phyloP scores from a whole-genome alignment of 1,284 basidiomycete species.

The Thecaphora thlaspeos region DNA sequence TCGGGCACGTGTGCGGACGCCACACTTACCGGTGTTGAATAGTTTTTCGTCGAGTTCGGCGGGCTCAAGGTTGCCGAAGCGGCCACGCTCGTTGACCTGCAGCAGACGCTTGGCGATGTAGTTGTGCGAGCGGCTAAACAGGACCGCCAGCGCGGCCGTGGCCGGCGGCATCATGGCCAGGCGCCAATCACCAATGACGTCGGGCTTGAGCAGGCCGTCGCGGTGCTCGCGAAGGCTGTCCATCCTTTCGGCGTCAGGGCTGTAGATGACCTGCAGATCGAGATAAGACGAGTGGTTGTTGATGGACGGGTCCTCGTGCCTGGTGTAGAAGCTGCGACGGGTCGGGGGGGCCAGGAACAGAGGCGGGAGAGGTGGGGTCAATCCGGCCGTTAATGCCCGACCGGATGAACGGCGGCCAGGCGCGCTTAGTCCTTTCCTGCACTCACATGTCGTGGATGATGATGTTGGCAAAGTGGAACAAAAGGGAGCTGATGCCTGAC shows the following conservation, averaged over 20 bases:
- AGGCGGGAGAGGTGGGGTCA: no score
- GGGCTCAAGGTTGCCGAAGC: conserved; percentile 24
- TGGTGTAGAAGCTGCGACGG: conserved; percentile 28
- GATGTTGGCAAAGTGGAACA: conserved; percentile 47
- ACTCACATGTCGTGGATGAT: conserved; percentile 47
- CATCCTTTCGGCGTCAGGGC: conserved; percentile 23
- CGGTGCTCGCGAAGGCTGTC: conserved; percentile 11
- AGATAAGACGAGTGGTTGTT: conserved; percentile 75
- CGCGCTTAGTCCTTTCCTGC: no score
- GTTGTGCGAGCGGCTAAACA: conserved; percentile 71
- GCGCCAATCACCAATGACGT: conserved; percentile 33
- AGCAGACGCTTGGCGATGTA: conserved; percentile 71
- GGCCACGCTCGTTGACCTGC: conserved; percentile 57
- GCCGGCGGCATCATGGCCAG: conserved; percentile 72
- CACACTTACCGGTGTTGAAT: conserved; percentile 18
- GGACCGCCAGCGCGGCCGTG: conserved; percentile 68
- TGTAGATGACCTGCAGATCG: conserved; percentile 72
- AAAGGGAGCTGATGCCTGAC: conserved; percentile 40
- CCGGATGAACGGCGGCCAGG: no score
- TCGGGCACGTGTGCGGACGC: no score
- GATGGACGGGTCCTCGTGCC: conserved; percentile 54
- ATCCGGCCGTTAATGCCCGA: no score
- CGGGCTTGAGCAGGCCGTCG: conserved; percentile 32
- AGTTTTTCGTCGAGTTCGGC: conserved; percentile 45
- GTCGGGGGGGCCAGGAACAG: no score